These are phyloP conservation scores for Thermothielavioides terrestris DNA, from an alignment of 495 filamentous ascomycete genomes.

Conservation along the genomic window DNA sequence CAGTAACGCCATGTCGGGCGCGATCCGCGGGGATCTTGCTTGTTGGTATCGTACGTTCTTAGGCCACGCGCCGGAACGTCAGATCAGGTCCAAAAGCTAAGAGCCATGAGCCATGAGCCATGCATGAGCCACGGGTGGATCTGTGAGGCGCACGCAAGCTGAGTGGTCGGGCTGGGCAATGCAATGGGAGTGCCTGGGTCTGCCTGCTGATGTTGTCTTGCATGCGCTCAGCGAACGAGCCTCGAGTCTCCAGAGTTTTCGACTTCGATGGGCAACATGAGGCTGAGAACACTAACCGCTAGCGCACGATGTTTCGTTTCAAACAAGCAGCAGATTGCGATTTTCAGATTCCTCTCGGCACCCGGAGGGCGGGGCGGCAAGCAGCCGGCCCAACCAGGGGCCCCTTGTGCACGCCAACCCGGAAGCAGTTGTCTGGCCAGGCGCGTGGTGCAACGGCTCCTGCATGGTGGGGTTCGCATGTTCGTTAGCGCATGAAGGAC, in stretches of 20 bases:
- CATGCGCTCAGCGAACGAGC: not conserved
- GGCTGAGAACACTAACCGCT: not conserved
- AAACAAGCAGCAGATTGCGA: slow-evolving; percentile 7
- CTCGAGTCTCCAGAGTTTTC: not conserved
- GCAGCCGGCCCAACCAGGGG: not conserved
- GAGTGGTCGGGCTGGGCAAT: too few species aligned
- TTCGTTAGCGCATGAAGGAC: slow-evolving; percentile 4
- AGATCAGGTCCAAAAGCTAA: not conserved
- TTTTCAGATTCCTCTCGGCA: not conserved
- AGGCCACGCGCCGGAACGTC: not conserved
- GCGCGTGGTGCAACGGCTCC: not conserved
- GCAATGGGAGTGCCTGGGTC: too few species aligned
- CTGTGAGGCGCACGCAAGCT: not conserved
- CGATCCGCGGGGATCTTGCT: slow-evolving; percentile 6
- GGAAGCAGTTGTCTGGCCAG: slow-evolving; percentile 4
- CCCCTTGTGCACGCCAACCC: not conserved
- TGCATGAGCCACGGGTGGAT: too few species aligned
- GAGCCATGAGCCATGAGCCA: not conserved
- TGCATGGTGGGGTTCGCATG: slow-evolving; percentile 3
- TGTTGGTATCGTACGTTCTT: slow-evolving; percentile 17
- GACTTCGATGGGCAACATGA: not conserved
- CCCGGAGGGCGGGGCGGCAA: not conserved
- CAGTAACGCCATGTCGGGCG: slow-evolving; percentile 39
- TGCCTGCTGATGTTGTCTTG: too few species aligned
- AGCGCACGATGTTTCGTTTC: slow-evolving; percentile 1